phyloP scores from a whole-genome alignment of 495 filamentous ascomycete genomes.

The Aspergillus ostianus region DNA sequence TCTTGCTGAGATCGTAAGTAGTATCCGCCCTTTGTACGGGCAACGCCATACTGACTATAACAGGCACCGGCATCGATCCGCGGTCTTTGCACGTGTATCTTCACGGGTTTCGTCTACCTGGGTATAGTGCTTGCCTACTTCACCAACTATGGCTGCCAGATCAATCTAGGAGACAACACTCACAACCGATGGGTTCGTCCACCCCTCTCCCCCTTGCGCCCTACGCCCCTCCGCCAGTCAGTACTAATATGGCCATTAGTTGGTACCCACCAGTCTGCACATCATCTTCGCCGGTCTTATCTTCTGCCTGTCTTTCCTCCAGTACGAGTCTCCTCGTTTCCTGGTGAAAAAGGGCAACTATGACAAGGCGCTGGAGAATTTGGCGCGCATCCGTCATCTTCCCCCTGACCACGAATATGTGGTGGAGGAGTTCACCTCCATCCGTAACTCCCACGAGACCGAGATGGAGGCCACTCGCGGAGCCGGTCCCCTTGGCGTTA shows the following conservation, averaged over 20 bases:
- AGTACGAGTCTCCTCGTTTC: slow-evolving; percentile 64
- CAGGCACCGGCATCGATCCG: slow-evolving; percentile 58
- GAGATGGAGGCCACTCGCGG: slow-evolving; percentile 64
- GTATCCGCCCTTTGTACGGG: not conserved
- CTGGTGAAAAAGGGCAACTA: slow-evolving; percentile 55
- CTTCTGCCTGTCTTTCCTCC: slow-evolving; percentile 60
- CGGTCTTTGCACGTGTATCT: slow-evolving; percentile 68
- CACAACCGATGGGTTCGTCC: slow-evolving; percentile 56
- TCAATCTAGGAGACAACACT: slow-evolving; percentile 55
- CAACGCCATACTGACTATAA: not conserved
- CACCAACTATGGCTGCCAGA: slow-evolving; percentile 53
- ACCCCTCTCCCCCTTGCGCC: slow-evolving; percentile 6
- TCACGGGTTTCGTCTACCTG: slow-evolving; percentile 55
- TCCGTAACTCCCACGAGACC: slow-evolving; percentile 63
- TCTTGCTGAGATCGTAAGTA: slow-evolving; percentile 47
- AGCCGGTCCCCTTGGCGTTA: slow-evolving; percentile 48
- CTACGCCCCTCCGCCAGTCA: not conserved
- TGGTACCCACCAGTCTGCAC: slow-evolving; percentile 66
- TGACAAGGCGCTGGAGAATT: slow-evolving; percentile 49
- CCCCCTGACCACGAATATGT: slow-evolving; percentile 44
- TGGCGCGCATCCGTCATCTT: slow-evolving; percentile 41
- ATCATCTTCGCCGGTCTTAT: slow-evolving; percentile 72
- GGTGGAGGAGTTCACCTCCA: slow-evolving; percentile 60
- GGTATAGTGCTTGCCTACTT: slow-evolving; percentile 52
- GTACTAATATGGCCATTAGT: slow-evolving; percentile 40